Evolutionary conservation across 805 yeast genomes (phyloP).

Genomic region (Metschnikowia cerradonensis): DNA sequence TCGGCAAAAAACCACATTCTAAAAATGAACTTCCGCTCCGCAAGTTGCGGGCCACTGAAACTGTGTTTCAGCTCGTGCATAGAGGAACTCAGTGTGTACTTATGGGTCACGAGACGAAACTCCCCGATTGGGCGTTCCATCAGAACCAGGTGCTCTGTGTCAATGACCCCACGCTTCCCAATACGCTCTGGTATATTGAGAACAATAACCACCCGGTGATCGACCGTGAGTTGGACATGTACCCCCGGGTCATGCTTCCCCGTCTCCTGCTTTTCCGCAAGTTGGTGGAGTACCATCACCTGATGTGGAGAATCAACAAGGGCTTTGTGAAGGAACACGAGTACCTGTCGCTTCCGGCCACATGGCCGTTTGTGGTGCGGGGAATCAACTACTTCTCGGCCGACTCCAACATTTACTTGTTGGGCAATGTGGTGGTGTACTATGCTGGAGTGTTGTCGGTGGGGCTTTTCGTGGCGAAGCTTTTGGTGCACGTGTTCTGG

Average conservation of each 20-base stretch:
- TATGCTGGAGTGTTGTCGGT: conserved; percentile 40
- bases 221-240: conserved; percentile 17
- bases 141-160: conserved; percentile 91
- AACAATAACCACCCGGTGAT: conserved; percentile 53
- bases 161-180: conserved; percentile 61
- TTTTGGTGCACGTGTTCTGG: conserved; percentile 19
- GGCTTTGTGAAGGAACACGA: conserved; percentile 46
- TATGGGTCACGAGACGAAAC: conserved; percentile 63
- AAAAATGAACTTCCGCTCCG: conserved; percentile 31
- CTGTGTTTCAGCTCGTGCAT: conserved; percentile 69
- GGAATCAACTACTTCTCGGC: conserved; percentile 60
- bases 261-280: conserved; percentile 46
- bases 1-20: conserved; percentile 30
- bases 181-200: conserved; percentile 75
- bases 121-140: conserved; percentile 81
- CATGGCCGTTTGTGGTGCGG: conserved; percentile 59
- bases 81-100: conserved; percentile 64
- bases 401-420: conserved; percentile 46
- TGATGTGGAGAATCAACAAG: conserved; percentile 49
- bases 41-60: conserved; percentile 51
- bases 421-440: conserved; percentile 64
- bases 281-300: conserved; percentile 51
- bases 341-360: conserved; percentile 39
- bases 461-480: conserved; percentile 21
- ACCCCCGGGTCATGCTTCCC: conserved; percentile 22